Evolutionary conservation across 2,329 filamentous ascomycete species (phyloP), one percentile per base, ranked within the genome.

Genomic region (Blastomyces parvus): DNA sequence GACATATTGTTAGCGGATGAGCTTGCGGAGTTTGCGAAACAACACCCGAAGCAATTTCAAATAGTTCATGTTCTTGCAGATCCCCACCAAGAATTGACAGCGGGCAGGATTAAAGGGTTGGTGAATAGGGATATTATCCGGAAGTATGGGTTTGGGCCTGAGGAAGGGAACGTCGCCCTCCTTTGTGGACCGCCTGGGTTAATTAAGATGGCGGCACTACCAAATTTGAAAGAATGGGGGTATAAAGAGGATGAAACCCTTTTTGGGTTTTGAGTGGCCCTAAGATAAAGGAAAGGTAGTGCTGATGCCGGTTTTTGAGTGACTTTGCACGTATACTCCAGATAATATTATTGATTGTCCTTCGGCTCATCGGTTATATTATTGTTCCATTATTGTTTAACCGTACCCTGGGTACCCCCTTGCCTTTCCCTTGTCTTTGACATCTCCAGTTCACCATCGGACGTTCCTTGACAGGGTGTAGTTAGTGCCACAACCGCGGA

Each of bases 121-220:
- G 76, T 81, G 1, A 73, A 78, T 67, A 73, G 66, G 27, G 73
- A 77, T 1, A 71, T 80, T 6, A 71, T 82, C 48, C 76, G 74
- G 67, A 66, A 76, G 60, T 70, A 69, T 58, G 65, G 79, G 38
- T 82, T 81, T 67, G 64, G 70, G 55, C 80, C 81, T 0, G 71
- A 64, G 0, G 71, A 79, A 46, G 72, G 71, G 2, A 77, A 70
- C 30, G 78, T 78, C 0, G 77, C 76, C 3, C 78, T 84, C 40
- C 67, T 83, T 46, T 84, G 80, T 67, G 80, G 82, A 0, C 80
- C 80, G 46, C 79, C 79, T 5, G 72, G 73, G 0, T 79, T 83
- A 78, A 82, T 83, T 60, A 76, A 80, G 68, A 81, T 80, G 67
- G 79, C 78, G n/a, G 81, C 76, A 1, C 66, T 83, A 68, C 81